A percentile compares a stretch with the other conserved stretches of the same genome.
These are phyloP conservation scores for Saturnispora kantuleensis DNA, from an alignment of 805 yeast species.

Conservation along the genomic window DNA sequence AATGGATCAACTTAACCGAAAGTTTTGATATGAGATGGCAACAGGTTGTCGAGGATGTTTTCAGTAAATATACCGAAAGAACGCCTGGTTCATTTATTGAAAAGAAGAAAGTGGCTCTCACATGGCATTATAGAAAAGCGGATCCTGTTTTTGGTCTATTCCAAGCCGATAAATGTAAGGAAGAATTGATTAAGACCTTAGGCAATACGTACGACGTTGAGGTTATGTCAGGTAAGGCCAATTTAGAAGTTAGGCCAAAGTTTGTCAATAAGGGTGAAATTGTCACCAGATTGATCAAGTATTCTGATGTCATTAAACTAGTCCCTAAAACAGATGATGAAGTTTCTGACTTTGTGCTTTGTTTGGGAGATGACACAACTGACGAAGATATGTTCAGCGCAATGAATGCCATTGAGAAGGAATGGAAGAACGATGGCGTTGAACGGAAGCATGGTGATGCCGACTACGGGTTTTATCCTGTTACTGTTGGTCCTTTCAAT, in stretches of 20 bases:
- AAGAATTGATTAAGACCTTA: constrained; percentile 51
- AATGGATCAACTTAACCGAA: constrained; percentile 82
- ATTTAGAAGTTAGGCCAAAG: constrained; percentile 92
- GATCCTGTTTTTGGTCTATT: constrained; percentile 89
- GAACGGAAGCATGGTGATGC: constrained; percentile 35
- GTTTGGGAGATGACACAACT: constrained; percentile 92
- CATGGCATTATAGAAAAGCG: constrained; percentile 95
- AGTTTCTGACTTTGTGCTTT: constrained; percentile 75
- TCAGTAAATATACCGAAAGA: constrained; percentile 65
- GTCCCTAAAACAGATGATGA: constrained; percentile 24
- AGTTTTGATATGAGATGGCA: constrained; percentile 93
- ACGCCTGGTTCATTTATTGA: constrained; percentile 90
- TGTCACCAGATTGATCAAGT: constrained; percentile 65
- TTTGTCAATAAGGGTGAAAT: constrained; percentile 96
- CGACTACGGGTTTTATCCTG: constrained; percentile 64
- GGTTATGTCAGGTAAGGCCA: constrained; percentile 95
- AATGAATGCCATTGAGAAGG: constrained; percentile 49
- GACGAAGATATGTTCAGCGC: constrained; percentile 96
- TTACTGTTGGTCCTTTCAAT: constrained; percentile 87
- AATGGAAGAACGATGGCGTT: constrained; percentile 36
- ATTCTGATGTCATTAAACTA: constrained; percentile 42
- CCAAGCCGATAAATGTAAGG: constrained; percentile 68
- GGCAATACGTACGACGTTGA: constrained; percentile 64
- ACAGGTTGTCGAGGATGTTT: constrained; percentile 62
- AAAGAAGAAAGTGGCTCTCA: constrained; percentile 82